Base-by-base conservation (phyloP, 768 basidiomycete genomes). In the Pisolithus microcarpus region DNA sequence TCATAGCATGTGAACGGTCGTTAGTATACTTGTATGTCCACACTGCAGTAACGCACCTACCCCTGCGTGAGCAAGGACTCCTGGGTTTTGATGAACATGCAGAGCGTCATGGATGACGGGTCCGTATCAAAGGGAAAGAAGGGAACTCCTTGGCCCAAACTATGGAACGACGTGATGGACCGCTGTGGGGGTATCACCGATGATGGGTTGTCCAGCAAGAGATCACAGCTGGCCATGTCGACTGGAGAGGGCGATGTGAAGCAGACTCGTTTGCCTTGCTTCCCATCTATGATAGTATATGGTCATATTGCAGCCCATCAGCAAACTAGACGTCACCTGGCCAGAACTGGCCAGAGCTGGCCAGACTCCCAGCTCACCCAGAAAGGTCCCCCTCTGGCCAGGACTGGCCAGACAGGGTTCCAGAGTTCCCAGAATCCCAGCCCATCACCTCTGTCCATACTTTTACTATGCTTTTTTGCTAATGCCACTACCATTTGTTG, bases 11-110 rank as follows among this genome's bases (percentile, higher is more conserved):
- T 85, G 82, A 11, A 77, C 83, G 1, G 81, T 81, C 89, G 61
- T 84, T 89, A 58, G 61, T 75, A 64, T 88, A 92, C 56, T 75
- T 79, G 72, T 84, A 92, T 13, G 87, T 90, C 89, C 89, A 92
- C 9, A 84, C 70, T 1, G 88, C 87, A 11, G 74, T 68, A 26
- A 79, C 73, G 56, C 87, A 90, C 64, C 87, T 15, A 91, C 77
- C 50, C 83, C 65, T 13, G 69, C 66, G 28, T 70, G 70, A 30
- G 61, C 21, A 23, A 23, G 21, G 21, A n/a, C n/a, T 23, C 91
- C 0, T 94, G 84, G 84, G 80, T 79, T 3, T 57, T 84, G 26
- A 75, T 74, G 15, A 76, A 67, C 34, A 63, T 67, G 15, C 62
- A 65, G 21, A 68, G 69, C 56, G 59, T 78, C 21, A 65, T 65